Evolutionary conservation across 495 filamentous ascomycete species (phyloP), one percentile per base, ranked within the genome.

Genomic region (Ramalina peruviana): DNA sequence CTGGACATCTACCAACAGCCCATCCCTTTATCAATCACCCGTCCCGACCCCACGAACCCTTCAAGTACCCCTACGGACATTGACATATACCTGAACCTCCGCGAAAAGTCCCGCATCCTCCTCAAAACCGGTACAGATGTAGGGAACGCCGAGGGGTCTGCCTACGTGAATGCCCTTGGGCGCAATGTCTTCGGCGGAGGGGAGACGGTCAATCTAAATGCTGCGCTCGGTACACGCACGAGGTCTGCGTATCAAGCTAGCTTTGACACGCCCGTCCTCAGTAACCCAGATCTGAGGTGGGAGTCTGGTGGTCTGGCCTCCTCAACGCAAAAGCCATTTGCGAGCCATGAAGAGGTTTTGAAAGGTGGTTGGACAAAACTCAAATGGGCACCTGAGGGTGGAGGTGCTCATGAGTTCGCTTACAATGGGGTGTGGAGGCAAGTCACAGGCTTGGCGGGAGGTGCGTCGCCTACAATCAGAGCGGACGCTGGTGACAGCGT

Each of bases 141-240:
- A 23, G 92, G 93, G 46, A 88, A 89, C 58, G 73, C 83, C 12
- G 93, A 97, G 64, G 93, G 88, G 13, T 89, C 85, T 4, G 90
- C 90, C 2, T 95, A 94, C 62, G 76, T 84, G 48, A 86, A 89
- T 48, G 72, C 84, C 26, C 72, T 85, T 12, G 79, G 84, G 64
- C 82, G 93, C 41, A 98, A 98, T 67, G 75, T 98, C 39, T 89
- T 97, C 59, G 92, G 92, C 37, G 93, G 93, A 23, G 89, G 92
- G 15, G 92, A 98, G 66, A 80, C 78, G n/a, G 64, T 97, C 49
- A 83, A 78, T 54, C 63, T 93, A 41, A 87, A 92, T 59, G 89
- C 86, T 15, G 84, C 86, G 1, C 65, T 88, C 25, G 92, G 92
- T 23, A 95, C 88, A 33, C 76, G 92, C 26, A 96, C 92, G 13